Evolutionary conservation across 2,329 filamentous ascomycete genomes (phyloP), one percentile per base, ranked within the genome.

Genomic region (Bipolaris oryzae): DNA sequence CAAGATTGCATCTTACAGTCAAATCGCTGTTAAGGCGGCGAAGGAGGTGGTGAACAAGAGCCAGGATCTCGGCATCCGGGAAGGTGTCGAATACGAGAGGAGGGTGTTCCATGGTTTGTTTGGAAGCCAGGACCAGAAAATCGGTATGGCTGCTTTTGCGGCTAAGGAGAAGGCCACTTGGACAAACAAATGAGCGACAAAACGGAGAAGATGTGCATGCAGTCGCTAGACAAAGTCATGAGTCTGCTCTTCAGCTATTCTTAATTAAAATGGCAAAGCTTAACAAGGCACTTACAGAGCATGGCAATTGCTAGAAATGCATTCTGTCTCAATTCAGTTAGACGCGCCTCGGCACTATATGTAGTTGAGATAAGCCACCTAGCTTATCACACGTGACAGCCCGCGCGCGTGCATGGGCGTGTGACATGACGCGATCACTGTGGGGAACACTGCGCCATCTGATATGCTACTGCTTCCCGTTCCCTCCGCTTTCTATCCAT

Each of bases 1-100:
- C 82, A 93, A 87, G 50, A 97, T 99, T 79, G 93, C 95, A 0
- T 81, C 89, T 1, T 92, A 95, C 78, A 93, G 90, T 50, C 87
- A 84, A 73, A 89, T 99, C n/a, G 90, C 94, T 1, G 87, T 96
- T 56, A 87, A 92, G 79, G 95, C 90, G 10, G 89, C 86, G 55
- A 99, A 99, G 84, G 95, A 99, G 82, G 94, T 95, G n/a, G 94
- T 99, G 53, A 96, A 98, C 77, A 98, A 97, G 87, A 96, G 92
- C 77, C 93, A 98, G 82, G 95, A 99, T 69, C 79, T 96, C 66
- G 83, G 89, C 3, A 80, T 99, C 57, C 82, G 90, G 67, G 95
- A 98, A 72, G 95, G 95, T 13, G 90, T 99, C 1, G 95, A 99
- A 80, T 98, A 87, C 78, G 95, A 99, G 84, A 85, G 95, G 73